Evolutionary conservation across 1,139 yeast species (phyloP).

Genomic region (Debaryomyces nepalensis): DNA sequence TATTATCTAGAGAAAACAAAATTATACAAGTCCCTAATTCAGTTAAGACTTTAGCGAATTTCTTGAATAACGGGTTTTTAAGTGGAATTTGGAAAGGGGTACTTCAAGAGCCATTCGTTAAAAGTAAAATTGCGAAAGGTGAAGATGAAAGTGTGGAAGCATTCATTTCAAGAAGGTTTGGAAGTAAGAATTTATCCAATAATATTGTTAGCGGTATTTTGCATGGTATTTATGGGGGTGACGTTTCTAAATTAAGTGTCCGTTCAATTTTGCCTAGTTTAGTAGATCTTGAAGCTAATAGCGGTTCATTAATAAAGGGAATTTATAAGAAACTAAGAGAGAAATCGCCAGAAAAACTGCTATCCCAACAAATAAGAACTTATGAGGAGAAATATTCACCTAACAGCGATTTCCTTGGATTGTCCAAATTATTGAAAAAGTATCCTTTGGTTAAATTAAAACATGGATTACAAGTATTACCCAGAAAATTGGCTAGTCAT

Average conservation of each 20-base stretch:
- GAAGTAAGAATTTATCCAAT: conserved; percentile 55
- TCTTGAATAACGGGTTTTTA: conserved; percentile 47
- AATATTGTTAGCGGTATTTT: conserved; percentile 79
- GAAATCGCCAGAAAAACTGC: conserved; percentile 13
- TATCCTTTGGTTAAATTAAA: conserved; percentile 58
- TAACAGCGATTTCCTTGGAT: conserved; percentile 36
- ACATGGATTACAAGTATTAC: conserved; percentile 59
- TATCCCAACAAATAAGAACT: conserved; percentile 24
- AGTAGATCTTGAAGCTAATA: conserved; percentile 57
- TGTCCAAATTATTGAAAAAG: conserved; percentile 41
- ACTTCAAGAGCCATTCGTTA: conserved; percentile 49
- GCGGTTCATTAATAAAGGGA: conserved; percentile 60
- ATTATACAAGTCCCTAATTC: conserved; percentile 62
- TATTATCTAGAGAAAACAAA: conserved; percentile 43
- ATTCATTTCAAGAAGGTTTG: conserved; percentile 73
- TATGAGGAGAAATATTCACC: conserved; percentile 46
- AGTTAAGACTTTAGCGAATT: conserved; percentile 38
- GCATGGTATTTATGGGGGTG: conserved; percentile 94
- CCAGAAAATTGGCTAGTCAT: conserved; percentile 42
- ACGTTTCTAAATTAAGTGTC: conserved; percentile 67
- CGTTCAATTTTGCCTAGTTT: conserved; percentile 58
- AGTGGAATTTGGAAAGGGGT: conserved; percentile 37
- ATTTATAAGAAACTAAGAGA: conserved; percentile 22
- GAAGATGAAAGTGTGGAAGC: conserved; percentile 74
- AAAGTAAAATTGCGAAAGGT: conserved; percentile 18